phyloP scores from a whole-genome alignment of 805 yeast species.

The Suhomyces canberraensis region DNA sequence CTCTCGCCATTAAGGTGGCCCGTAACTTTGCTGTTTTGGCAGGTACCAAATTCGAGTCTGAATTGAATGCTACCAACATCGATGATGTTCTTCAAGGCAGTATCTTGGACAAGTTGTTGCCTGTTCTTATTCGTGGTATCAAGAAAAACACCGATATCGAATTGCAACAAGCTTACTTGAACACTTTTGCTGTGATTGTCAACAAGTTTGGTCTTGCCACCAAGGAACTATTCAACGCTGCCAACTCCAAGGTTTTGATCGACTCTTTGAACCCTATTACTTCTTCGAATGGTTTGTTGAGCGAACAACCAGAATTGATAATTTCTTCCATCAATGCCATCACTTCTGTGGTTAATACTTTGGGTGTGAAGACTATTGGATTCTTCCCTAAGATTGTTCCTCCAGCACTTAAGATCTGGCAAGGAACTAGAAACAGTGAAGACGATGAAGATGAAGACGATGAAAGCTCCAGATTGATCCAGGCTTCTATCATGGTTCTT shows the following conservation, averaged over 20 bases:
- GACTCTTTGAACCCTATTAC: slow-evolving; percentile 50
- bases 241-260: slow-evolving; percentile 47
- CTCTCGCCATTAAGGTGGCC: slow-evolving; percentile 50
- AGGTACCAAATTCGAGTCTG: slow-evolving; percentile 66
- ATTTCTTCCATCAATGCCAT: slow-evolving; percentile 74
- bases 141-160: slow-evolving; percentile 38
- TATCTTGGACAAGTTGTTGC: slow-evolving; percentile 52
- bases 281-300: slow-evolving; percentile 50
- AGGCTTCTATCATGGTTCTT: slow-evolving; percentile 67
- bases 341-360: slow-evolving; percentile 61
- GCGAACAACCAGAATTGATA: slow-evolving; percentile 56
- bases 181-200: slow-evolving; percentile 61
- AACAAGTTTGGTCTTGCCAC: slow-evolving; percentile 51
- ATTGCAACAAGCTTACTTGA: slow-evolving; percentile 66
- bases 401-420: slow-evolving; percentile 62
- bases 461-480: slow-evolving; percentile 43
- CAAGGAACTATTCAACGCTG: slow-evolving; percentile 25
- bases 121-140: slow-evolving; percentile 44
- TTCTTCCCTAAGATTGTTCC: slow-evolving; percentile 82
- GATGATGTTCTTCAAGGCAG: slow-evolving; percentile 45
- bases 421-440: slow-evolving; percentile 22
- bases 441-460: slow-evolving; percentile 29
- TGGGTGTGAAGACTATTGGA: slow-evolving; percentile 86
- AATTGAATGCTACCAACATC: slow-evolving; percentile 44
- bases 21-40: slow-evolving; percentile 62